Evolutionary conservation across 768 basidiomycete species (phyloP), one percentile per base, ranked within the genome.

Genomic region (Boletus patriciae): DNA sequence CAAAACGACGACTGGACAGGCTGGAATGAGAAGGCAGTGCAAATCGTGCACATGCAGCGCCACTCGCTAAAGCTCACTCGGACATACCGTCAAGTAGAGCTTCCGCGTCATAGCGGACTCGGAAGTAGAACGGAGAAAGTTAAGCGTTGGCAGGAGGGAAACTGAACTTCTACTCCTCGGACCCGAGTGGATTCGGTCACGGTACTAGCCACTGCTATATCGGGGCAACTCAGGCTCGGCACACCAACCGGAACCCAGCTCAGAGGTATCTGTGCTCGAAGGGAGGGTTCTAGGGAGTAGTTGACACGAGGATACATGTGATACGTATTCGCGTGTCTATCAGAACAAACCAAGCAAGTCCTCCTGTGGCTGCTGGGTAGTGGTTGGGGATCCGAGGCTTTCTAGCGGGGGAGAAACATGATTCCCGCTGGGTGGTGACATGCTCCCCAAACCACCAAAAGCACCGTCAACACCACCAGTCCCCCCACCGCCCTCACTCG

Each of bases 341-440:
- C 73, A 83, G 59, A 85, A 85, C 66, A 85, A 67, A 16, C 83
- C 83, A 57, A 85, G 68, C 59, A 83, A 62, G 66, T 84, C 83
- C 37, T 84, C 83, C 65, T 80, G 73, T 10, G 74, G 69, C 50
- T 72, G 65, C 61, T 74, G 73, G 15, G 57, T 55, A 13, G 70
- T 55, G 18, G 60, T 58, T 15, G 66, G 52, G 4, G 68, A 62
- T 2, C 47, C 23, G 3, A 65, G 12, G 31, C 61, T 62, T 6
- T 69, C 74, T 46, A 75, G 43, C 47, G 62, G 58, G 9, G 66
- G 47, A 13, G 60, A 9, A 36, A 38, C 16, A 40, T 54, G 42
- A 34, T 27, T 50, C 33, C 47, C 58, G 7, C 25, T 15, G 1
- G 51, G 50, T 29, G 62, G 50, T 29, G 62, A 62, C 29, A 62